Conservation (phyloP, 106 monocot species). For the Amphibolis antarctica region DNA sequence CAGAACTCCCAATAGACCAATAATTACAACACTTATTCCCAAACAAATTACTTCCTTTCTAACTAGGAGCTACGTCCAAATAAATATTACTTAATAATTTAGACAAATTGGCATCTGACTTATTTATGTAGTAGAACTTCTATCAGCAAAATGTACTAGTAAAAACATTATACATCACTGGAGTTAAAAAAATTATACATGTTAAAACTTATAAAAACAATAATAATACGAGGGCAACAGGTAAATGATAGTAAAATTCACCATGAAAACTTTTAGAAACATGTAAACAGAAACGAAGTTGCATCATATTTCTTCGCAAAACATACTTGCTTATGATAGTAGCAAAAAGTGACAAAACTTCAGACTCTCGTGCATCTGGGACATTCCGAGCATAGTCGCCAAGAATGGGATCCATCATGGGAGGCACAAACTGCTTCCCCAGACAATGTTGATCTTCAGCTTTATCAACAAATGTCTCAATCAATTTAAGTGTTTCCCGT, state of each 20-base stretch:
- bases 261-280: no score
- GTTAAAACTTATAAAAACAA: neutral
- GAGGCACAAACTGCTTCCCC: slow-evolving; percentile 95
- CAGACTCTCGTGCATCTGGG: slow-evolving; percentile 98
- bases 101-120: no score
- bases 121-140: no score
- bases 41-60: no score
- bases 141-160: no score
- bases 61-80: no score
- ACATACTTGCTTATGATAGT: slow-evolving; percentile 84
- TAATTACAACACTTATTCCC: no score
- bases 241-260: neutral
- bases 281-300: no score
- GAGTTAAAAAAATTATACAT: neutral
- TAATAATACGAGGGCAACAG: neutral
- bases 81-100: no score
- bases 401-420: slow-evolving; percentile 99
- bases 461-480: slow-evolving; percentile 97
- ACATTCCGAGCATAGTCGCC: slow-evolving; percentile 97
- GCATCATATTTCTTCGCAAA: neutral
- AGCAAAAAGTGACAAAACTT: slow-evolving; percentile 91
- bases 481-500: slow-evolving; percentile 86
- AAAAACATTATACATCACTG: no score
- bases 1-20: no score
- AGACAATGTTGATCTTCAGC: slow-evolving; percentile 83